These are phyloP conservation scores for Tricholomella constricta DNA, from an alignment of 768 basidiomycete genomes.

Conservation along the genomic window DNA sequence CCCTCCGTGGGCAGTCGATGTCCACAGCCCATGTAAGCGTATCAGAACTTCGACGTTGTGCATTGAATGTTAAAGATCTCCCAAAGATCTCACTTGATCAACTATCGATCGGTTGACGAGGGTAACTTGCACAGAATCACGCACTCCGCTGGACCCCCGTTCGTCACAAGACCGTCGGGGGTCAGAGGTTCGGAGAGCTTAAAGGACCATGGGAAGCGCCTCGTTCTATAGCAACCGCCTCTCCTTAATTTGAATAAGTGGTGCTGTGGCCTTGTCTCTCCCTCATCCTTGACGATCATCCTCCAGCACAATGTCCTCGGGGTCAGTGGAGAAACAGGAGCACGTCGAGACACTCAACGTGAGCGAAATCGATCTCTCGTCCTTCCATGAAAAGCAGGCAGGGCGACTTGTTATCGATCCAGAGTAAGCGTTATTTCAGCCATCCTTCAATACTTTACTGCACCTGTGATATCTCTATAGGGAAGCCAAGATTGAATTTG, in stretches of 20 bases:
- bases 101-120: no score
- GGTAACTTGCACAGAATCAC: no score
- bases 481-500: constrained; percentile 58
- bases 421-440: constrained; percentile 36
- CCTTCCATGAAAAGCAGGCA: constrained; percentile 53
- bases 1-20: no score
- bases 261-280: no score
- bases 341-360: neutral
- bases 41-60: no score
- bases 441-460: neutral
- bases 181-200: no score
- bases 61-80: no score
- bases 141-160: no score
- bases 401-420: constrained; percentile 63
- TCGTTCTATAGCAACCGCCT: neutral
- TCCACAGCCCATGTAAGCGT: no score
- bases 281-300: neutral
- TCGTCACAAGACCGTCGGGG: neutral
- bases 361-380: constrained; percentile 29
- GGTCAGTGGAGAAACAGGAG: constrained; percentile 11
- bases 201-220: no score
- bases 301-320: constrained; percentile 17
- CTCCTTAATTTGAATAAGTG: no score
- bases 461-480: constrained; percentile 22
- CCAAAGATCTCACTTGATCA: no score